These are phyloP conservation scores for Colletotrichum higginsianum DNA, from an alignment of 2,329 filamentous ascomycete genomes.

Conservation along the genomic window DNA sequence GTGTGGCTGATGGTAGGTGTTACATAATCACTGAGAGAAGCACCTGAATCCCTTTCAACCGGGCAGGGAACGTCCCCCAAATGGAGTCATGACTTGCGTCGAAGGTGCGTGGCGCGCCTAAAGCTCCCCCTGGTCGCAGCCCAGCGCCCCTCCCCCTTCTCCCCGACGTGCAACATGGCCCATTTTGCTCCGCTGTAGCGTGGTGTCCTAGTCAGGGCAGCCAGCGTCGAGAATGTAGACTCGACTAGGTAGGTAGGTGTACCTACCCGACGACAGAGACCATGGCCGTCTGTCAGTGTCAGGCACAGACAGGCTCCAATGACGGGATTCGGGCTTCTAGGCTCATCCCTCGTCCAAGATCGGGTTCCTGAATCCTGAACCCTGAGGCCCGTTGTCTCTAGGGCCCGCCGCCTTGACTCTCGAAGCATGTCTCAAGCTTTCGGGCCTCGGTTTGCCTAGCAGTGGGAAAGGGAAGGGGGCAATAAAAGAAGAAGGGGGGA, in stretches of 20 bases:
- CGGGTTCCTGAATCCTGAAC: background rate
- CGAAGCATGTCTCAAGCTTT: constrained; percentile 36
- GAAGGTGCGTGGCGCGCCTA: constrained; percentile 4
- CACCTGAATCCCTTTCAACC: background rate
- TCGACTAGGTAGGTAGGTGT: no score
- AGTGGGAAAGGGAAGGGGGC: background rate
- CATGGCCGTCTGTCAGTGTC: constrained; percentile 1
- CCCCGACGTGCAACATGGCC: constrained; percentile 31
- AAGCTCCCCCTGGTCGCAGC: constrained; percentile 23
- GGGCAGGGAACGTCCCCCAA: background rate
- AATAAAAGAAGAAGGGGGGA: background rate
- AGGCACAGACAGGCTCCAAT: constrained; percentile 22
- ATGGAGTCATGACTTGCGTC: constrained; percentile 17
- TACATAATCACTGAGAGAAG: background rate
- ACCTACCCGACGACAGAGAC: background rate
- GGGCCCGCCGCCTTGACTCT: constrained; percentile 18
- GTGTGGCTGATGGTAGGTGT: constrained; percentile 7
- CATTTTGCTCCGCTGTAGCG: constrained; percentile 37
- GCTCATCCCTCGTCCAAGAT: background rate
- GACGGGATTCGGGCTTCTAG: constrained; percentile 16
- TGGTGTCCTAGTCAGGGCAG: constrained; percentile 21
- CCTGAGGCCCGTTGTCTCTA: constrained; percentile 13
- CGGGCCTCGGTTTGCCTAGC: constrained; percentile 22
- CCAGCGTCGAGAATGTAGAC: background rate
- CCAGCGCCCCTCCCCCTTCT: constrained; percentile 2